A percentile compares a stretch with the other conserved stretches of the same genome.
phyloP scores from a whole-genome alignment of 106 monocot genomes.

The Allium fistulosum region DNA sequence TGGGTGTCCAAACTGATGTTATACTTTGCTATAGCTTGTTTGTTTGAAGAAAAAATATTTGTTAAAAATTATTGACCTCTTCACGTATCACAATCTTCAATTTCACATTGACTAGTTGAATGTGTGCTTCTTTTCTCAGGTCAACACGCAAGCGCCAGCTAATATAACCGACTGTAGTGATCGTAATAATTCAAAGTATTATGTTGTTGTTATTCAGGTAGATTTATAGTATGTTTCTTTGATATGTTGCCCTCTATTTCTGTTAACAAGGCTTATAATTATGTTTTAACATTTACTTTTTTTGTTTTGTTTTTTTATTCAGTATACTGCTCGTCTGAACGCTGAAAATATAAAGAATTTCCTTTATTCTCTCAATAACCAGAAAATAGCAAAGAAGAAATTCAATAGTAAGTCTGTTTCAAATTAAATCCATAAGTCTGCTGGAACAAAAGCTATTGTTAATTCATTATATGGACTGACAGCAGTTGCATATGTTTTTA shows the following conservation, averaged over 20 bases:
- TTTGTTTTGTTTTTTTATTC: constrained; percentile 9
- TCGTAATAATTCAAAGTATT: constrained; percentile 91
- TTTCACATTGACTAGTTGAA: not conserved
- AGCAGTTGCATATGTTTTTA: too few relatives aligned
- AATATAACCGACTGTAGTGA: constrained; percentile 72
- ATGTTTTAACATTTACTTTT: not conserved
- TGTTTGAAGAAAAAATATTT: not conserved
- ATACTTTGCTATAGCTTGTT: not conserved
- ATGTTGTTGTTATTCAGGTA: constrained; percentile 92
- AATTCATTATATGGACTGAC: too few relatives aligned
- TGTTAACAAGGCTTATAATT: not conserved
- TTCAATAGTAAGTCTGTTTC: constrained; percentile 73
- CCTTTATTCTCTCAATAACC: constrained; percentile 70
- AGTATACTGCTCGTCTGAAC: constrained; percentile 88
- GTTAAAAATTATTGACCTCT: not conserved
- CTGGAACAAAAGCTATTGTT: too few relatives aligned
- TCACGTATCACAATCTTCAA: not conserved
- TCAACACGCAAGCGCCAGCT: constrained; percentile 84
- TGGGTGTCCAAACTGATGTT: too few relatives aligned
- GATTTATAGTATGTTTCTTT: not conserved
- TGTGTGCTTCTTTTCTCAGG: constrained; percentile 28
- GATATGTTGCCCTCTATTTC: too few relatives aligned
- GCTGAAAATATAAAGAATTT: constrained; percentile 92
- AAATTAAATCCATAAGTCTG: not conserved
- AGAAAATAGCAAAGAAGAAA: constrained; percentile 87